These are phyloP conservation scores for Auricularia cornea DNA, from an alignment of 768 basidiomycete species.

Conservation along the genomic window DNA sequence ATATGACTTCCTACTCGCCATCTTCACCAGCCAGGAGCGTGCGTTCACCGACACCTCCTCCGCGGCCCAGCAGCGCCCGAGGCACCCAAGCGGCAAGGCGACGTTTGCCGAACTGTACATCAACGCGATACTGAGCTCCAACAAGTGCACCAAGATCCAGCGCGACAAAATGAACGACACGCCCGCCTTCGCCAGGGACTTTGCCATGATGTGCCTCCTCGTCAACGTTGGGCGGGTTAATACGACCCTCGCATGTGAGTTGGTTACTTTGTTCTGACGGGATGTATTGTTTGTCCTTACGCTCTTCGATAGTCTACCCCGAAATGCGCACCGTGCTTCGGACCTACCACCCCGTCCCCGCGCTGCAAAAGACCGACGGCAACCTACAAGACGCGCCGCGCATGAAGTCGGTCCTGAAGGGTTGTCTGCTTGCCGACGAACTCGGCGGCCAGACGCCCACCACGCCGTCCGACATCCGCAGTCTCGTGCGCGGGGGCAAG, in stretches of 20 bases:
- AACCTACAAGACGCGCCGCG: constrained; percentile 74
- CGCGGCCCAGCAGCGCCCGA: constrained; percentile 39
- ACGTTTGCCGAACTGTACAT: constrained; percentile 80
- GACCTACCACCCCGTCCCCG: constrained; percentile 71
- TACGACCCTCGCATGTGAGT: constrained; percentile 75
- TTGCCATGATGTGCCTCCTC: constrained; percentile 65
- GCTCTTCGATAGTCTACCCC: constrained; percentile 48
- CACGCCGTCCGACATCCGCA: constrained; percentile 49
- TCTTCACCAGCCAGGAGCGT: constrained; percentile 61
- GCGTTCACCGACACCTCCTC: constrained; percentile 52
- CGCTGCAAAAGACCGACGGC: constrained; percentile 56
- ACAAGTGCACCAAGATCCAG: constrained; percentile 60
- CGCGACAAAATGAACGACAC: constrained; percentile 67
- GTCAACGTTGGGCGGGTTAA: constrained; percentile 77
- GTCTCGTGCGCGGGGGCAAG: constrained; percentile 40
- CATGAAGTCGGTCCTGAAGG: constrained; percentile 67
- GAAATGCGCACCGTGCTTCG: constrained; percentile 72
- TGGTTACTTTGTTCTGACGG: constrained; percentile 36
- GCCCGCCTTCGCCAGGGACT: constrained; percentile 51
- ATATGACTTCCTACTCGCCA: constrained; percentile 69
- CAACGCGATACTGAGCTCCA: constrained; percentile 64
- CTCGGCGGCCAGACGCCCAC: constrained; percentile 37
- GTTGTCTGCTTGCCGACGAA: constrained; percentile 47
- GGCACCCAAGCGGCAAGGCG: constrained; percentile 34
- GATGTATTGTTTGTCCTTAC: background rate